Percentiles rank a stretch among this genome's conserved stretches.
Conservation (phyloP, 441 rosid genomes). For the Mallotus japonicus region DNA sequence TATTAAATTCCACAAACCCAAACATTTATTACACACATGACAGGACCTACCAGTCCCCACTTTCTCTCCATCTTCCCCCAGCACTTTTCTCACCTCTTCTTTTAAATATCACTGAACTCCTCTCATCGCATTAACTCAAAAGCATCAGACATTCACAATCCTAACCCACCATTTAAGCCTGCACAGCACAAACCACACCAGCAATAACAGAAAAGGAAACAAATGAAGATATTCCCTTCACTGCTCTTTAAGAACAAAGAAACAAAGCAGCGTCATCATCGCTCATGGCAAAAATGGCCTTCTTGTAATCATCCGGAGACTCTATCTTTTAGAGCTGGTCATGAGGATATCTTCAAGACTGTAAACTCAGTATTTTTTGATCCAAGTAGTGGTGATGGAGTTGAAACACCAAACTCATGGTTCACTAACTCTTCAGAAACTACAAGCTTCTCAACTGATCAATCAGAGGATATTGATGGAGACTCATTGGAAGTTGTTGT, state of each 20-base stretch:
- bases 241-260: conserved; percentile 36
- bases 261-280: conserved; percentile 20
- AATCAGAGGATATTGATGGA: conserved; percentile 20
- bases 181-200: background rate
- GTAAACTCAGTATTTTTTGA: conserved; percentile 53
- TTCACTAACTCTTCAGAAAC: conserved; percentile 63
- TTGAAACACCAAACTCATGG: conserved; percentile 53
- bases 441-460: conserved; percentile 43
- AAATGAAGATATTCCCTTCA: conserved; percentile 41
- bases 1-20: conserved; percentile 25
- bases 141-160: background rate
- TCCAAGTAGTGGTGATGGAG: conserved; percentile 11
- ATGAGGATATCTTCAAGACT: conserved; percentile 44
- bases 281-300: conserved; percentile 48
- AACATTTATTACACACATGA: conserved; percentile 37
- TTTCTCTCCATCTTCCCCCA: conserved; percentile 26
- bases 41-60: conserved; percentile 27
- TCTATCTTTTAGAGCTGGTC: conserved; percentile 41
- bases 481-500: conserved; percentile 58
- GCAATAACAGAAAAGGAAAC: conserved; percentile 8
- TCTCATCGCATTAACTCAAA: conserved; percentile 27
- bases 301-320: conserved; percentile 63
- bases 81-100: conserved; percentile 12
- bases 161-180: background rate
- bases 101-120: conserved; percentile 31